Evolutionary conservation across 371 early-diverging fungal species (phyloP), one percentile per base, ranked within the genome.

Genomic region (Amoeboaphelidium protococcarum): DNA sequence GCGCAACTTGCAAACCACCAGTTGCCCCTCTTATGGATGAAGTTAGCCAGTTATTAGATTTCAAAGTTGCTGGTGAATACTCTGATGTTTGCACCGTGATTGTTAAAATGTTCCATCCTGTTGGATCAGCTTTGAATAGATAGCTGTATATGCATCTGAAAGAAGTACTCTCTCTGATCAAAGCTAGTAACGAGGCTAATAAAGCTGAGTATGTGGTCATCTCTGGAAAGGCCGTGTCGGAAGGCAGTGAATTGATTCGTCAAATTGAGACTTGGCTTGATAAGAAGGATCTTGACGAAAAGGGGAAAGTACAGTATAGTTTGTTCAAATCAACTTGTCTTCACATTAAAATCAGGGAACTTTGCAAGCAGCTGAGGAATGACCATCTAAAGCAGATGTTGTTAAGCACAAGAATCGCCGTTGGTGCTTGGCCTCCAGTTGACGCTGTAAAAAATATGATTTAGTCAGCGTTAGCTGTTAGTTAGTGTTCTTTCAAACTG

Each of bases 361-460:
- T 57, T 21, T 23, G 55, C 13, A 27, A 40, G 10, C 23, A 45
- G 3, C 40, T 67, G 13, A 51, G 49, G 13, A 45, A 31, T 10
- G 64, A 64, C 19, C 47, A 45, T 24, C 54, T 58, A 1, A 61
- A 63, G 41, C 47, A 58, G 47, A 52, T 67, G 13, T 54, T 63
- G 54, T 41, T 61, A 4, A 47, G 60, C 2, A 67, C 67, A 2
- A 48, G 59, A 40, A 55, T 67, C 23, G 65, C 67, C 2, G 54
- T 63, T 42, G 69, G 69, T 1, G 64, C 65, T 16, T 67, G 69
- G 69, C 69, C 69, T 31, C 67, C 69, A 2, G 54, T 64, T n/a
- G 51, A 55, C 25, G 65, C 69, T 1, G 51, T 60, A 23, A 19
- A 49, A 1, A 63, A 67, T 16, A 68, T 68, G 69, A 56, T 65